Percentiles rank a stretch among this genome's conserved stretches.
Evolutionary conservation across 2,329 filamentous ascomycete species (phyloP).

Genomic region (Colletotrichum graminicola): DNA sequence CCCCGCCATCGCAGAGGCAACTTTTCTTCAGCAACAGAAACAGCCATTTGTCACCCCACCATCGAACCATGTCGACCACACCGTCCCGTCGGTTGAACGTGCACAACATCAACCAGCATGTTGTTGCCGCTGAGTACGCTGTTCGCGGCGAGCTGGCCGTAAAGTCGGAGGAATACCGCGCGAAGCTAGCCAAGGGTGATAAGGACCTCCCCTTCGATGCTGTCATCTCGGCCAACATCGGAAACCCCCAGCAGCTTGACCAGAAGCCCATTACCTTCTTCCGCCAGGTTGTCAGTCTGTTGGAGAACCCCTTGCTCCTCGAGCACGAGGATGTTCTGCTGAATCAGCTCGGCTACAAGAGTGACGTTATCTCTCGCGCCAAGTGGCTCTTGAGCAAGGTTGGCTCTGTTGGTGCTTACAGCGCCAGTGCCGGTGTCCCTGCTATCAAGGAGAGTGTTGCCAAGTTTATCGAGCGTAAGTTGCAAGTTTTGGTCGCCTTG

Average conservation of each 20-base stretch:
- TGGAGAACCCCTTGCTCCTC: conserved; percentile 90
- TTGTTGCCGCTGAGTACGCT: conserved; percentile 91
- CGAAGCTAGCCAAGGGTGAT: conserved; percentile 73
- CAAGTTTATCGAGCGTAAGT: conserved; percentile 87
- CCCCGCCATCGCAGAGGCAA: conserved; percentile 41
- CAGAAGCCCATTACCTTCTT: conserved; percentile 99
- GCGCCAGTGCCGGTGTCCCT: conserved; percentile 89
- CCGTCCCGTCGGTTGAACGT: conserved; percentile 69
- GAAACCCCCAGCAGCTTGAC: conserved; percentile 98
- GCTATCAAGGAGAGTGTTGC: conserved; percentile 91
- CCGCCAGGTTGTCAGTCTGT: conserved; percentile 91
- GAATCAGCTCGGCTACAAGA: conserved; percentile 84
- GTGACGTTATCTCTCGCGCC: conserved; percentile 88
- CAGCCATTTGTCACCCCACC: conserved; percentile 41
- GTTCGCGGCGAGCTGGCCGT: conserved; percentile 96
- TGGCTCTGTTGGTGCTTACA: conserved; percentile 95
- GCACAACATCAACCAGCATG: conserved; percentile 92
- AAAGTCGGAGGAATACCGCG: conserved; percentile 91
- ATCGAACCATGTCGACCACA: conserved; percentile 53
- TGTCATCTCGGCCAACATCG: conserved; percentile 97
- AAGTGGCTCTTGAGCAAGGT: conserved; percentile 84
- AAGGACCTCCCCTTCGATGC: conserved; percentile 82
- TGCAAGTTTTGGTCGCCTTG: conserved; percentile 5
- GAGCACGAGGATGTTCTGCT: conserved; percentile 85
- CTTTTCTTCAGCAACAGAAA: conserved; percentile 40